Evolutionary conservation across 2,329 filamentous ascomycete species (phyloP), one percentile per base, ranked within the genome.

Genomic region (Didymellaceae sp.): DNA sequence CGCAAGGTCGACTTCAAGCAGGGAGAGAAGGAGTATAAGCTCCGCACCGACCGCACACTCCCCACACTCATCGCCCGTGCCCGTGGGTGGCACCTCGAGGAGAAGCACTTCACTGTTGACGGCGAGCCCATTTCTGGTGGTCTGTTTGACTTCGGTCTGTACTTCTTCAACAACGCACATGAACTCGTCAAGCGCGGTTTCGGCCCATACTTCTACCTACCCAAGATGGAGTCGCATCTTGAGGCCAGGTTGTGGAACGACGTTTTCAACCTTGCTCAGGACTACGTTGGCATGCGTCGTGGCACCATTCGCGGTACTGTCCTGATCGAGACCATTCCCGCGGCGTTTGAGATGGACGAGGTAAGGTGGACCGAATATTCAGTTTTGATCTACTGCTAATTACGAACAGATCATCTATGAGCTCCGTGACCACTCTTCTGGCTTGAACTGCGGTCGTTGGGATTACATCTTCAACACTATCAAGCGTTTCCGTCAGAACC

Each of bases 391-490:
- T 2, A 1, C 42, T 48, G 22, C 62, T 70, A 57, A 67, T 33
- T 11, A 21, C 4, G 8, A 6, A 5, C 49, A 80, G 86, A 97
- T 99, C 77, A 97, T 99, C 78, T 99, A 97, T 77, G 94, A 97
- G 80, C 87, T 99, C 62, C 89, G 94, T 54, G 93, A 97, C 72
- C 94, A 99, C 82, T 93, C 88, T 74, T 89, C 93, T 6, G 94
- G 94, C 38, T 85, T 99, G 70, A 99, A 99, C 86, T 97, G 94
- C 77, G 94, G 94, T 59, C 89, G 94, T 63, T 99, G 94, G 94
- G 94, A 99, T 74, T 99, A 99, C 82, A 97, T 99, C 79, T 99
- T 99, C 83, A 94, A 89, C 75, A 91, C 93, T 71, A 97, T 99
- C 82, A 99, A 99, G 85, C 96, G 96, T 77, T 96, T 97, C 88